Conservation (phyloP, 75 land plant species). For the Chamaecyparis obtusa region DNA sequence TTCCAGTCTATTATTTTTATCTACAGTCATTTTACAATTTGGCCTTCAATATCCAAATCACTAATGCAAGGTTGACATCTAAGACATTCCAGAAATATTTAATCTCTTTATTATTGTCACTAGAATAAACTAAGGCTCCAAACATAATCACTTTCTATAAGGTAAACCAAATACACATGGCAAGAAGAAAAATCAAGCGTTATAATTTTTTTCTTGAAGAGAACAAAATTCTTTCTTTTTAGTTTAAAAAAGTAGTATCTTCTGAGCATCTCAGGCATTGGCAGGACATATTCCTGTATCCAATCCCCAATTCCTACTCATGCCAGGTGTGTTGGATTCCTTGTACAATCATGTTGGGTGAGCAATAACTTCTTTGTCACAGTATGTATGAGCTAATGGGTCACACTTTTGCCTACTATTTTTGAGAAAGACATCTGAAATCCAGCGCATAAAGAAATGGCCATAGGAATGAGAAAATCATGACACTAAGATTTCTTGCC, state of each 20-base stretch:
- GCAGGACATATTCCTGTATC: too few species aligned
- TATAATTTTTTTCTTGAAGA: too few species aligned
- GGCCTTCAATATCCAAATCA: background rate
- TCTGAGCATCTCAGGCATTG: too few species aligned
- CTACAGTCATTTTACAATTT: background rate
- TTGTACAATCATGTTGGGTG: too few species aligned
- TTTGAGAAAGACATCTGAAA: too few species aligned
- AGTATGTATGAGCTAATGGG: too few species aligned
- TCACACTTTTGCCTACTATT: too few species aligned
- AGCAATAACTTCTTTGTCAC: too few species aligned
- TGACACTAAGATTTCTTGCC: background rate
- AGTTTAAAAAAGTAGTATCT: background rate
- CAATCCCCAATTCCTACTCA: too few species aligned
- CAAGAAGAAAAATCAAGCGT: background rate
- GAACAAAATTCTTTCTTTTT: too few species aligned
- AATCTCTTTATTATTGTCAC: background rate
- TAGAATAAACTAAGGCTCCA: background rate
- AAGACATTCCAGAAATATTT: background rate
- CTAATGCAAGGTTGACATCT: background rate
- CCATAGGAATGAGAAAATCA: background rate
- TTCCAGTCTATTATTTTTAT: background rate
- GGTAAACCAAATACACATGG: background rate
- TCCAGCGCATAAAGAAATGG: background rate
- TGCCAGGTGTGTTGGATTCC: background rate
- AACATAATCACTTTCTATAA: background rate